Conservation (phyloP, 1,139 yeast species). For the Blastobotrys raffinosifermentans region DNA sequence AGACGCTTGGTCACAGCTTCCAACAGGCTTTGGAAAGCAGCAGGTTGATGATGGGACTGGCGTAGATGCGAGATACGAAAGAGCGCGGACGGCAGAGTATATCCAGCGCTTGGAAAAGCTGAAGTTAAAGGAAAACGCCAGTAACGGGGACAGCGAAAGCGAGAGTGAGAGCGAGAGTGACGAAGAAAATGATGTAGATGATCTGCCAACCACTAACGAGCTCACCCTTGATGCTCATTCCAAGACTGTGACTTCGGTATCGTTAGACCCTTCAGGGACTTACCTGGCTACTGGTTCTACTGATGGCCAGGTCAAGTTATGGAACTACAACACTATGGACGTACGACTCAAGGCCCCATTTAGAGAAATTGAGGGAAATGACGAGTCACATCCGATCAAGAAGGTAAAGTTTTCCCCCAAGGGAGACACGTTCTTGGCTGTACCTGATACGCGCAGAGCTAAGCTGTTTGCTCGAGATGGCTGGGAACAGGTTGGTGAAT, state of each 20-base stretch:
- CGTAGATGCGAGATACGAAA: too few relatives aligned
- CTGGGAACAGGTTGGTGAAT: slow-evolving; percentile 24
- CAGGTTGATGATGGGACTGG: too few relatives aligned
- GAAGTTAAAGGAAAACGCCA: too few relatives aligned
- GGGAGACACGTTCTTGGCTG: slow-evolving; percentile 25
- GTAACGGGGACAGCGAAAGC: slow-evolving; percentile 9
- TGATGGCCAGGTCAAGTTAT: slow-evolving; percentile 29
- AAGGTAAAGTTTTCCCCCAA: slow-evolving; percentile 21
- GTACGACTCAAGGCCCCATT: slow-evolving; percentile 25
- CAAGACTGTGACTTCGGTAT: slow-evolving; percentile 26
- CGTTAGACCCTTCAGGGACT: slow-evolving; percentile 30
- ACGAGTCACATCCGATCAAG: slow-evolving; percentile 28
- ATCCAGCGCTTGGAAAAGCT: too few relatives aligned
- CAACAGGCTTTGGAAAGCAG: too few relatives aligned
- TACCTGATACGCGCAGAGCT: slow-evolving; percentile 27
- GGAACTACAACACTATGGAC: slow-evolving; percentile 36
- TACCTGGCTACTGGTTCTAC: slow-evolving; percentile 29
- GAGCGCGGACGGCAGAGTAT: too few relatives aligned
- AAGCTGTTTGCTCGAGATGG: slow-evolving; percentile 28
- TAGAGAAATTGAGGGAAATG: slow-evolving; percentile 27
- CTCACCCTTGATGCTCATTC: slow-evolving; percentile 26
- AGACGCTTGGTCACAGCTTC: too few relatives aligned
- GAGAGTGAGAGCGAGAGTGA: slow-evolving; percentile 19
- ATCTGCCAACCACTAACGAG: slow-evolving; percentile 33
- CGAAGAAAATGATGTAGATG: slow-evolving; percentile 24